Percentiles rank a stretch among this genome's conserved stretches.
phyloP scores from a whole-genome alignment of 768 basidiomycete genomes.

The Boletus subcaerulescens region DNA sequence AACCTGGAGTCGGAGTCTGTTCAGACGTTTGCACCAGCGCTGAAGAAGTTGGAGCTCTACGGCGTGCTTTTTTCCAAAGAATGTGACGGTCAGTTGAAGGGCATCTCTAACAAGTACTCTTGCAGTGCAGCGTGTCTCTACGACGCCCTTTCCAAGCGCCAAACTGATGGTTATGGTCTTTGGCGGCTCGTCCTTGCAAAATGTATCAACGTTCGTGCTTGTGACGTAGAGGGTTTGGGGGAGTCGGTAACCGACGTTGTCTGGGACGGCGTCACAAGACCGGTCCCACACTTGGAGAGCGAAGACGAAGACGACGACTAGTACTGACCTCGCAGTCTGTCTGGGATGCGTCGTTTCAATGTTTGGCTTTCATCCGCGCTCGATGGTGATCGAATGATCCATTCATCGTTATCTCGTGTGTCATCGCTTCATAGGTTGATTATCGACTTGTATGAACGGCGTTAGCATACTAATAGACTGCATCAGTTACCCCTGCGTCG shows the following conservation, averaged over 20 bases:
- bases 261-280: slow-evolving; percentile 18
- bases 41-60: slow-evolving; percentile 14
- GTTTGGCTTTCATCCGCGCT: neutral
- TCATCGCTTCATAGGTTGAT: too few relatives aligned
- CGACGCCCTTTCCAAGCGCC: slow-evolving; percentile 16
- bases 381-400: neutral
- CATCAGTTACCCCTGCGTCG: too few relatives aligned
- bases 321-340: neutral
- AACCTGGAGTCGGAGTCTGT: neutral
- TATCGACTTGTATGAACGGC: too few relatives aligned
- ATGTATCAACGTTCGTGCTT: slow-evolving; percentile 9
- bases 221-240: slow-evolving; percentile 2
- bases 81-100: neutral
- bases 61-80: slow-evolving; percentile 6
- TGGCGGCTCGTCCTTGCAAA: slow-evolving; percentile 7
- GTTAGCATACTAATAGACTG: too few relatives aligned
- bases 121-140: slow-evolving; percentile 11
- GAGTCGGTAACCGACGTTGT: slow-evolving; percentile 8
- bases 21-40: slow-evolving; percentile 13
- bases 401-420: neutral
- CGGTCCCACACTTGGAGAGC: neutral
- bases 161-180: slow-evolving; percentile 8
- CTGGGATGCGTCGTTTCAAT: neutral
- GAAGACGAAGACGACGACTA: neutral
- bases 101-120: neutral